Evolutionary conservation across 2,329 filamentous ascomycete species (phyloP).

Genomic region (Chaetomium strumarium): DNA sequence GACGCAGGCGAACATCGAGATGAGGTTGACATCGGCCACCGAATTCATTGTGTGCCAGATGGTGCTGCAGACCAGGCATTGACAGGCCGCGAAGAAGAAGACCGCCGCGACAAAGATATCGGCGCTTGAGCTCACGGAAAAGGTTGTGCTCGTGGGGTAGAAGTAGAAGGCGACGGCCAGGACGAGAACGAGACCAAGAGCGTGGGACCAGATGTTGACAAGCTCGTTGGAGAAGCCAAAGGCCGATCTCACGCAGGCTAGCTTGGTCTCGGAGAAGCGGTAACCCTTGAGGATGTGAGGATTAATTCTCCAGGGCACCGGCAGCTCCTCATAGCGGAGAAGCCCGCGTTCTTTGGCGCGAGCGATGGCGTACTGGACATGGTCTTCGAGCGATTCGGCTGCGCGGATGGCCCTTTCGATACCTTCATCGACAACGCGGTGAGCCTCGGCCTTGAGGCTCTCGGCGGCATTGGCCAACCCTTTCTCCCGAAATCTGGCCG

Average conservation of each 20-base stretch:
- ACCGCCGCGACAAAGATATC: constrained; percentile 87
- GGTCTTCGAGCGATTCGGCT: constrained; percentile 75
- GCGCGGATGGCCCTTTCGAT: constrained; percentile 78
- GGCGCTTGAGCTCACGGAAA: constrained; percentile 75
- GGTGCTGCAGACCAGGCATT: constrained; percentile 90
- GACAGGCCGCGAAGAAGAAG: constrained; percentile 94
- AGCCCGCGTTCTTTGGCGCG: constrained; percentile 74
- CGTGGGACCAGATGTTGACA: constrained; percentile 97
- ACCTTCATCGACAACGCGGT: constrained; percentile 74
- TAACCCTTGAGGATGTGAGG: constrained; percentile 89
- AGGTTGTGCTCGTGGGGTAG: constrained; percentile 84
- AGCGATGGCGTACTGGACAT: constrained; percentile 70
- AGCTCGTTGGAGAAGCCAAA: constrained; percentile 86
- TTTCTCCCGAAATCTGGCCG: constrained; percentile 71
- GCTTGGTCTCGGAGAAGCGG: constrained; percentile 85
- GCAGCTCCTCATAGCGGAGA: constrained; percentile 84
- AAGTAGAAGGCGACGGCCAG: constrained; percentile 90
- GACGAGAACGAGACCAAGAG: constrained; percentile 81
- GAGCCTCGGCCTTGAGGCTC: constrained; percentile 69
- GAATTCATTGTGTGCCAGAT: constrained; percentile 99
- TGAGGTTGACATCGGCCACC: constrained; percentile 79
- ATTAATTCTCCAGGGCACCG: constrained; percentile 88
- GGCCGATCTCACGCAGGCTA: constrained; percentile 79
- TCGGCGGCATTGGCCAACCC: constrained; percentile 67
- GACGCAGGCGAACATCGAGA: constrained; percentile 94